Percentiles rank a stretch among this genome's conserved stretches.
phyloP scores from a whole-genome alignment of 495 filamentous ascomycete species.

The Choiromyces venosus region DNA sequence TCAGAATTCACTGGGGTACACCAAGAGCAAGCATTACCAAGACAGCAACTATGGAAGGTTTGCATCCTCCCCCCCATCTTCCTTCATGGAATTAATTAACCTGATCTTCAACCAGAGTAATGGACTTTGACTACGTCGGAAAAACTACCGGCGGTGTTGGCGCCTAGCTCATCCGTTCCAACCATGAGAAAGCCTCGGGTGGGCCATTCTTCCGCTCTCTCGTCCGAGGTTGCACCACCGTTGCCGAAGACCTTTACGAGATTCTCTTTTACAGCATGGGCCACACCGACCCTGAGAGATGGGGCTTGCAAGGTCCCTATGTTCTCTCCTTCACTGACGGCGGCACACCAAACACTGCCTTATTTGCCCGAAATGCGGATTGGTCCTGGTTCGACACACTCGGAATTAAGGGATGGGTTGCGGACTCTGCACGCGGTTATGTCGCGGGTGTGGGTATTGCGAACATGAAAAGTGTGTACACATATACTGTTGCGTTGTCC shows the following conservation, averaged over 20 bases:
- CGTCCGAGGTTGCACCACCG: constrained; percentile 15
- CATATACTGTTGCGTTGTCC: constrained; percentile 41
- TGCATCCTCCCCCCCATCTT: not conserved
- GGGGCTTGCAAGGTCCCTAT: constrained; percentile 44
- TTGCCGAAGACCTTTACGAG: constrained; percentile 24
- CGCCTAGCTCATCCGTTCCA: constrained; percentile 30
- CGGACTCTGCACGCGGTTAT: constrained; percentile 38
- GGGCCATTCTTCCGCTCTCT: constrained; percentile 47
- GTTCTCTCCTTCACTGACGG: constrained; percentile 41
- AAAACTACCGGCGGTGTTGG: constrained; percentile 24
- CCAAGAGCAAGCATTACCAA: constrained; percentile 29
- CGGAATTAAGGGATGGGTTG: constrained; percentile 39
- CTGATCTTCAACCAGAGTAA: constrained; percentile 7
- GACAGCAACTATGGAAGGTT: constrained; percentile 30
- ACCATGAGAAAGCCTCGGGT: constrained; percentile 48
- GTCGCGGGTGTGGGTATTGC: constrained; percentile 39
- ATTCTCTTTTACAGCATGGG: constrained; percentile 51
- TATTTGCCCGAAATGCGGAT: constrained; percentile 36
- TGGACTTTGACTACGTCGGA: constrained; percentile 29
- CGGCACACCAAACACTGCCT: constrained; percentile 36
- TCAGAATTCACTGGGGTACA: constrained; percentile 17
- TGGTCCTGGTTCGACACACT: constrained; percentile 43
- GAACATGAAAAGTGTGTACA: constrained; percentile 27
- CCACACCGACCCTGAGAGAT: constrained; percentile 41
- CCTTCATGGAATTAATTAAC: not conserved